A percentile compares a stretch with the other conserved stretches of the same genome.
Evolutionary conservation across 176 grass and related monocot genomes (phyloP).

Genomic region (Ananas comosus): DNA sequence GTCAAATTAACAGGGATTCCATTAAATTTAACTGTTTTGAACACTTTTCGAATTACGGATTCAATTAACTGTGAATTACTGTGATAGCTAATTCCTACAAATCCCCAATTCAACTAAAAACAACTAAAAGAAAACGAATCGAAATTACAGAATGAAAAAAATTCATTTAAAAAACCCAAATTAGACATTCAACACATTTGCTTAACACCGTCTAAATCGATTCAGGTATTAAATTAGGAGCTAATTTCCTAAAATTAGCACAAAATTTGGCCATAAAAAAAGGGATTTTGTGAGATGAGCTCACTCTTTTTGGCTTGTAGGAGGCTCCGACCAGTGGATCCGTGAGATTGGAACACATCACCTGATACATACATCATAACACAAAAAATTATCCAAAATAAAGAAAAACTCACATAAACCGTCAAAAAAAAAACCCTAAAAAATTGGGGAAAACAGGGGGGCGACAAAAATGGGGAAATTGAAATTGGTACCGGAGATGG

Average conservation of each 20-base stretch:
- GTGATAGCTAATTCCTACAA: no score
- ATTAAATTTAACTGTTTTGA: no score
- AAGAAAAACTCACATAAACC: neutral
- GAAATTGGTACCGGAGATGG: constrained; percentile 46
- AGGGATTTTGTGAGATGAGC: neutral
- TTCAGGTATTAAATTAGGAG: neutral
- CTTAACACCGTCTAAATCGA: neutral
- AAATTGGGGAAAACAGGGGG: neutral
- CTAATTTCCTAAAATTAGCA: neutral
- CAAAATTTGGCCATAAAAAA: neutral
- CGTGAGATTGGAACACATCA: constrained; percentile 37
- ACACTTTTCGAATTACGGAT: no score
- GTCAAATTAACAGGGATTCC: no score
- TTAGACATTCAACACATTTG: no score
- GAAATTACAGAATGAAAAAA: no score
- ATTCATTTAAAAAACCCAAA: no score
- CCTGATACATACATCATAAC: constrained; percentile 27
- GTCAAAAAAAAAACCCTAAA: neutral
- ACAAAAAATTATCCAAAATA: neutral
- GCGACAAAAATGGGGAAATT: neutral
- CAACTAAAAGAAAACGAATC: no score
- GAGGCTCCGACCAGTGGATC: constrained; percentile 43
- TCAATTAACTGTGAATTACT: no score
- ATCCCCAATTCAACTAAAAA: no score
- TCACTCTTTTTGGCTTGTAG: constrained; percentile 46